Evolutionary conservation across 108 stramenopile genomes (phyloP).

Genomic region (Licmophora abbreviata): DNA sequence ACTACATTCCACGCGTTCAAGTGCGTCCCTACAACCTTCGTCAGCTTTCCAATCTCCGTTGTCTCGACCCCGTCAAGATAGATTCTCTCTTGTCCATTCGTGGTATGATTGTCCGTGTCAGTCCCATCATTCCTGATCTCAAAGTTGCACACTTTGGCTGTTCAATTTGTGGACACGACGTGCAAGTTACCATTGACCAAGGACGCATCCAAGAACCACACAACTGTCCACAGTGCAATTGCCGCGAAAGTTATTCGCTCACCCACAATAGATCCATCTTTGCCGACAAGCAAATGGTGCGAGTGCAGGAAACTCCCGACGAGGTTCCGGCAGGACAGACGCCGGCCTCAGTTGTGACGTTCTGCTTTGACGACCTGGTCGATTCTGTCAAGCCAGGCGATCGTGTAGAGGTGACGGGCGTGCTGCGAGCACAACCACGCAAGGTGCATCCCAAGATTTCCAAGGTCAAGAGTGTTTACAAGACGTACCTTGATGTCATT

Average conservation of each 20-base stretch:
- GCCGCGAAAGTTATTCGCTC: conserved; percentile 61
- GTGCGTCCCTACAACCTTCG: conserved; percentile 91
- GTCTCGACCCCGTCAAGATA: conserved; percentile 90
- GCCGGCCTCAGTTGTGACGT: conserved; percentile 88
- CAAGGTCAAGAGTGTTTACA: conserved; percentile 87
- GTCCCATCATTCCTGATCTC: conserved; percentile 94
- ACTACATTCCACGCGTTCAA: conserved; percentile 62
- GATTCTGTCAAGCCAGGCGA: conserved; percentile 96
- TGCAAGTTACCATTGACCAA: conserved; percentile 86
- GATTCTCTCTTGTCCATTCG: conserved; percentile 86
- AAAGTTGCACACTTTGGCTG: conserved; percentile 94
- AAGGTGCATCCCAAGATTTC: conserved; percentile 86
- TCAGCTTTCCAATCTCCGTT: conserved; percentile 75
- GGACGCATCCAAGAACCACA: conserved; percentile 92
- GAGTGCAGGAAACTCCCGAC: conserved; percentile 96
- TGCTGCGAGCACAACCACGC: conserved; percentile 90
- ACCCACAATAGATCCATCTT: conserved; percentile 94
- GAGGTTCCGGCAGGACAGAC: conserved; percentile 98
- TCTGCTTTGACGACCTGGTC: conserved; percentile 96
- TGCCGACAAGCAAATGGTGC: conserved; percentile 96
- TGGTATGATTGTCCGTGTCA: conserved; percentile 94
- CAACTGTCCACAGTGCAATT: conserved; percentile 59
- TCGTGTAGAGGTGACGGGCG: conserved; percentile 94
- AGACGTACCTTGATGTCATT: conserved; percentile 96
- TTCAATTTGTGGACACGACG: conserved; percentile 71